A percentile compares a stretch with the other conserved stretches of the same genome.
These are phyloP conservation scores for Eimeria sp. DNA, from an alignment of 169 alveolate species.

Conservation along the genomic window DNA sequence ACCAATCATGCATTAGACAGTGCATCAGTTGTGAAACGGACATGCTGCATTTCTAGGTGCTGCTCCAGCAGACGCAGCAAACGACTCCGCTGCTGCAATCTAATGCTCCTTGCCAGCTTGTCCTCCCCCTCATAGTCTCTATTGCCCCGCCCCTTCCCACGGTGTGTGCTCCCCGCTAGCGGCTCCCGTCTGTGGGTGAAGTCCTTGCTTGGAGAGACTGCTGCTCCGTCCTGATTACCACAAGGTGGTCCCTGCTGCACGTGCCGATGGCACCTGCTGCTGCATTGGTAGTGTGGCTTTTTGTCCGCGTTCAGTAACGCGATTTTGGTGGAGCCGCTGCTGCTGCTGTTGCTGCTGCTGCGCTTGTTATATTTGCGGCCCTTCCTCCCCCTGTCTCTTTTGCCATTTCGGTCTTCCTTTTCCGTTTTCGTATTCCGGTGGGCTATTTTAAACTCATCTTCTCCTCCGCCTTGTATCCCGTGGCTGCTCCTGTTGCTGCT, in stretches of 20 bases:
- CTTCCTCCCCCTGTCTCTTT: not conserved
- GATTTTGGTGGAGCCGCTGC: not conserved
- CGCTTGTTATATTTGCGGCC: not conserved
- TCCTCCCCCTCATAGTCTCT: not conserved
- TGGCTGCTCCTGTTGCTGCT: not conserved
- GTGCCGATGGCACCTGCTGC: not conserved
- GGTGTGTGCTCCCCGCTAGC: not conserved
- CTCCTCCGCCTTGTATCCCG: not conserved
- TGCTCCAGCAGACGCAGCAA: conserved; percentile 50
- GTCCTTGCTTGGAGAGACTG: not conserved
- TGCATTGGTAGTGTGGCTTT: not conserved
- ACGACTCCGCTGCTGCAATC: conserved; percentile 42
- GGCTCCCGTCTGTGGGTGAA: not conserved
- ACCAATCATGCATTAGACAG: not conserved
- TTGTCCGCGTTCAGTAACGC: not conserved
- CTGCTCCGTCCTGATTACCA: not conserved
- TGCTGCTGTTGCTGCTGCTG: conserved; percentile 53
- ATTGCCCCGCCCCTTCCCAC: not conserved
- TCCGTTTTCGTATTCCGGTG: not conserved
- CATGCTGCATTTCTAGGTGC: conserved; percentile 30
- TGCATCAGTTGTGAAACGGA: not conserved
- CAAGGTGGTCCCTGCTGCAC: not conserved
- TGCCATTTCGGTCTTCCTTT: not conserved
- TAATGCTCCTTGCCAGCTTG: not conserved
- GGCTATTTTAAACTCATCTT: not conserved